Evolutionary conservation across 805 yeast genomes (phyloP).

Genomic region (Monosporozyma yasuniensis): DNA sequence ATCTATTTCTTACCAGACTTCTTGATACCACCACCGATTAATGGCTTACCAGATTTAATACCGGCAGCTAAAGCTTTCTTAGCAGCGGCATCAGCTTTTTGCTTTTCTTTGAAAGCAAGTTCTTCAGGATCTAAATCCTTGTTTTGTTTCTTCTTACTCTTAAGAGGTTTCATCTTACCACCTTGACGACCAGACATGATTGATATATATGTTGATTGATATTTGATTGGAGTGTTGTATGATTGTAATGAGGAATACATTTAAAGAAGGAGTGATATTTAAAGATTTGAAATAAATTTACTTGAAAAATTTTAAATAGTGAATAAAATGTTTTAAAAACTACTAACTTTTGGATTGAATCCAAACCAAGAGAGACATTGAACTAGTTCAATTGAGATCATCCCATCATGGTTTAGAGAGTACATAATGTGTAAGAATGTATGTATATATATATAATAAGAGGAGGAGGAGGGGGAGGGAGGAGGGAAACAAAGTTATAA

Average conservation of each 20-base stretch:
- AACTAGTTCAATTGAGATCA: no score
- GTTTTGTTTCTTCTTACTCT: slow-evolving; percentile 71
- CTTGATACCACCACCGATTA: slow-evolving; percentile 92
- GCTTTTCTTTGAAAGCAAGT: slow-evolving; percentile 82
- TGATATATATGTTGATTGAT: background rate
- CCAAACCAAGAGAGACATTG: background rate
- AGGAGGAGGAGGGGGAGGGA: no score
- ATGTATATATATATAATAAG: background rate
- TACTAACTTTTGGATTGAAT: background rate
- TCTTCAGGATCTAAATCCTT: slow-evolving; percentile 80
- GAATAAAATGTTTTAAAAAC: background rate
- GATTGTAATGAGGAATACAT: no score
- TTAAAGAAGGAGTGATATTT: background rate
- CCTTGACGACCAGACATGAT: slow-evolving; percentile 94
- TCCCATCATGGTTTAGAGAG: no score
- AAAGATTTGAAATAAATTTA: background rate
- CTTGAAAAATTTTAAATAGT: background rate
- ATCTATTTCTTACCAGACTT: slow-evolving; percentile 59
- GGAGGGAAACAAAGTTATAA: background rate
- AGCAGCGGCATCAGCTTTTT: slow-evolving; percentile 90
- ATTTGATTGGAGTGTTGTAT: no score
- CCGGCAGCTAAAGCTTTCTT: slow-evolving; percentile 81
- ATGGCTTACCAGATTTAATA: slow-evolving; percentile 84
- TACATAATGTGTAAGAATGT: background rate
- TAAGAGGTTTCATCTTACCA: slow-evolving; percentile 78